Evolutionary conservation across 2,329 filamentous ascomycete species (phyloP), one percentile per base, ranked within the genome.

Genomic region (Diaporthe ilicicola): DNA sequence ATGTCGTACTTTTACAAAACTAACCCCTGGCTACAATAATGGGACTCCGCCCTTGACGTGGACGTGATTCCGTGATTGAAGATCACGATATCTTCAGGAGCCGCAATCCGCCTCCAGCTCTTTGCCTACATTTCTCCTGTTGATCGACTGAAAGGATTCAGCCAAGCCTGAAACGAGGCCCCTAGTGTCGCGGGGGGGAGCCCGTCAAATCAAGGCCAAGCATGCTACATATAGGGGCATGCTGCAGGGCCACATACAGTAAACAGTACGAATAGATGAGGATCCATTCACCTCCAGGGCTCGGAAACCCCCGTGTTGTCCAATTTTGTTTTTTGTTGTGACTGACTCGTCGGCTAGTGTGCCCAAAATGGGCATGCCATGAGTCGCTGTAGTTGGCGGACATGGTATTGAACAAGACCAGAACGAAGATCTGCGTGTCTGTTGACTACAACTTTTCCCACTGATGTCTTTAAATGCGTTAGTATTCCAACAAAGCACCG

Each of bases 281-380:
- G 4, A 17, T 29, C 10, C 4, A 44, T 15, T 46, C 27, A 46
- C 24, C 22, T 19, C 17, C 39, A 61, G 24, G 27, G 12, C 56
- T 34, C 27, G 15, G 19, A 48, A 22, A 42, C 17, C 39, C 48
- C 56, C 56, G 12, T 46, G 19, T 27, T 19, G 19, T 62, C 56
- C 56, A 46, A 62, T 62, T 62, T 62, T 17, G 56, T 24, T 24
- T 12, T 46, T 37, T 24, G 13, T 24, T 12, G 6, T 46, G 39
- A 24, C 56, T 62, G 56, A 62, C 56, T 62, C 56, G 56, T 62
- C 8, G 27, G 12, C 24, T 62, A 62, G 56, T 62, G 56, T 5
- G 56, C 22, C 13, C 56, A 46, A 62, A 48, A 62, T 46, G 17
- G 56, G 56, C 7, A 62, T 46, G 17, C 56, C 39, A 62, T 62